Conservation (phyloP, 495 filamentous ascomycete genomes). For the Astrothelium macrocarpum region DNA sequence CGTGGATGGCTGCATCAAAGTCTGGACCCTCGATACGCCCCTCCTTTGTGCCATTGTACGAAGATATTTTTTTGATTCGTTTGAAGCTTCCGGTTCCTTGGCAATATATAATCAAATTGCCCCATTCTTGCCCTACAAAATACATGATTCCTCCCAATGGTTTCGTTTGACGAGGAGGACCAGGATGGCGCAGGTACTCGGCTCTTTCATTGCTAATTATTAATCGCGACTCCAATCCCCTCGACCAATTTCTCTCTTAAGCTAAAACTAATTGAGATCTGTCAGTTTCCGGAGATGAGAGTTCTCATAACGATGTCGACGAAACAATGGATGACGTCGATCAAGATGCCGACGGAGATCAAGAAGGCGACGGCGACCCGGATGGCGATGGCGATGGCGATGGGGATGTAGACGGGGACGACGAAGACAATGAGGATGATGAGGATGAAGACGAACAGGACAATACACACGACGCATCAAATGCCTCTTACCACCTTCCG, state of each 20-base stretch:
- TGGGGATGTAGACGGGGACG: slow-evolving; percentile 53
- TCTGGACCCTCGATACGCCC: no score
- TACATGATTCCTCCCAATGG: slow-evolving; percentile 10
- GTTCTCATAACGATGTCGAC: slow-evolving; percentile 36
- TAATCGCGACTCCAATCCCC: not conserved
- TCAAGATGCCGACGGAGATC: slow-evolving; percentile 31
- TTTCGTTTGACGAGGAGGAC: slow-evolving; percentile 33
- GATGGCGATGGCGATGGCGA: slow-evolving; percentile 52
- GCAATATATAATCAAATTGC: no score
- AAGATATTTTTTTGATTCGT: no score
- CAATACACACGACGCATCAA: slow-evolving; percentile 39
- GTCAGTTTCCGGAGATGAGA: slow-evolving; percentile 17
- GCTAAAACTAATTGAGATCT: not conserved
- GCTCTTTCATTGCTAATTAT: not conserved
- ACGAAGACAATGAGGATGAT: slow-evolving; percentile 49
- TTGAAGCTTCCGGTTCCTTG: no score
- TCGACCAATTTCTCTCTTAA: not conserved
- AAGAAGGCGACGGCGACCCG: slow-evolving; percentile 33
- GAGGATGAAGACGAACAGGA: slow-evolving; percentile 48
- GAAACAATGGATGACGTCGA: slow-evolving; percentile 44
- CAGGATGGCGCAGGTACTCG: slow-evolving; percentile 26
- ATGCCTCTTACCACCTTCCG: not conserved
- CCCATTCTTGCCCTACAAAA: not conserved
- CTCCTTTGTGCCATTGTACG: no score
- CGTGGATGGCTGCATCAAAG: no score